These are phyloP conservation scores for Globisporangium apiculatum DNA, from an alignment of 352 stramenopile genomes.

Conservation along the genomic window DNA sequence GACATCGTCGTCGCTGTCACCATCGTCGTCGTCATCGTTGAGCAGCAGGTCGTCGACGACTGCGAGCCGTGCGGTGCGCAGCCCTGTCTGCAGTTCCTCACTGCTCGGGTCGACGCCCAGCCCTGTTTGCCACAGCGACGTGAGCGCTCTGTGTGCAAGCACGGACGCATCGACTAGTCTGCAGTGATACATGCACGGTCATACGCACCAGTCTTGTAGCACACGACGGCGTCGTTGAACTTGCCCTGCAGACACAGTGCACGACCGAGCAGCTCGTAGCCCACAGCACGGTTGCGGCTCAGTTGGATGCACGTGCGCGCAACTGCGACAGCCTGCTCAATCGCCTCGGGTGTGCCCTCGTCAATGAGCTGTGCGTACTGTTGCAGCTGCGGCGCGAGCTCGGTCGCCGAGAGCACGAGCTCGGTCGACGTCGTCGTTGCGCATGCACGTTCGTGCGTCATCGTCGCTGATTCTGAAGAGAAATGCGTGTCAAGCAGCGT, in stretches of 20 bases:
- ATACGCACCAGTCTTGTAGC: conserved; percentile 41
- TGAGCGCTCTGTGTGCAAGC: not conserved
- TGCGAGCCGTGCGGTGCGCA: conserved; percentile 47
- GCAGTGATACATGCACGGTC: too few relatives aligned
- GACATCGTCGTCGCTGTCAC: conserved; percentile 1
- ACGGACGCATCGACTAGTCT: not conserved
- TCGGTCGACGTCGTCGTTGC: too few relatives aligned
- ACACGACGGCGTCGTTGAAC: conserved; percentile 31
- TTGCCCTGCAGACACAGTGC: conserved; percentile 25
- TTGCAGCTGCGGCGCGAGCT: conserved; percentile 3
- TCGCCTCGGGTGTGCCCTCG: conserved; percentile 10
- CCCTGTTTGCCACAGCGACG: conserved; percentile 17
- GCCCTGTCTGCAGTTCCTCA: conserved; percentile 25
- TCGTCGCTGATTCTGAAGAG: not conserved
- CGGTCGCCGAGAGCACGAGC: not conserved
- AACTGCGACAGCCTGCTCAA: conserved; percentile 22
- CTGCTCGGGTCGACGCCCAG: conserved; percentile 32
- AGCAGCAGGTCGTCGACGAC: conserved; percentile 38
- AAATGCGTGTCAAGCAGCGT: too few relatives aligned
- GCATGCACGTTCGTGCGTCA: not conserved
- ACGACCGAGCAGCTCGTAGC: conserved; percentile 30
- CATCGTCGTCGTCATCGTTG: conserved; percentile 23
- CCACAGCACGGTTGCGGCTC: conserved; percentile 14
- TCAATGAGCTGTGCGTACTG: conserved; percentile 25
- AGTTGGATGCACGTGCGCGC: conserved; percentile 21